These are phyloP conservation scores for Eucalyptus microcorys DNA, from an alignment of 345 rosid genomes.

Conservation along the genomic window DNA sequence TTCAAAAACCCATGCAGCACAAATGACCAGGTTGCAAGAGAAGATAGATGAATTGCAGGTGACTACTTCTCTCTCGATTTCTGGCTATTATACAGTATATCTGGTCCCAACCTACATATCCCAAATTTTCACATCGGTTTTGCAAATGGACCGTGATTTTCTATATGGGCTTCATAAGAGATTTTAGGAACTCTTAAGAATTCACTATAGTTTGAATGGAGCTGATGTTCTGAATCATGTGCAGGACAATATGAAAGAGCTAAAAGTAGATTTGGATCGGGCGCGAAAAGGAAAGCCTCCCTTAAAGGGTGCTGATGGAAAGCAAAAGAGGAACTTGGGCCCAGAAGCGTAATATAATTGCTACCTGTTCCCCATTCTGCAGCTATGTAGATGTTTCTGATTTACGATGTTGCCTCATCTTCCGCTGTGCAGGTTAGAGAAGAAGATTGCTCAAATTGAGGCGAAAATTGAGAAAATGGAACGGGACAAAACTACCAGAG, in stretches of 20 bases:
- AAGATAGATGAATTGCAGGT: constrained; percentile 82
- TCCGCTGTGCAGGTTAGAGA: constrained; percentile 43
- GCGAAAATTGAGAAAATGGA: constrained; percentile 72
- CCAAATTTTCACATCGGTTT: background rate
- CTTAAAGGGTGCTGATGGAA: constrained; percentile 71
- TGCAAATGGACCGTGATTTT: background rate
- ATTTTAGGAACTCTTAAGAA: background rate
- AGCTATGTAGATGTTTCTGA: background rate
- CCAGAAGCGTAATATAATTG: constrained; percentile 61
- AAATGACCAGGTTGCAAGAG: constrained; percentile 63
- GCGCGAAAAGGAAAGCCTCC: constrained; percentile 92
- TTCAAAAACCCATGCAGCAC: constrained; percentile 74
- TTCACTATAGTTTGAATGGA: background rate
- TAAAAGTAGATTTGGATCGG: constrained; percentile 64
- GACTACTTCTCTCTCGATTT: background rate
- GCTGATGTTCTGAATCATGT: constrained; percentile 1
- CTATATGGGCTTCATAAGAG: background rate
- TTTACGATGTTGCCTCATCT: background rate
- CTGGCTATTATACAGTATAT: background rate
- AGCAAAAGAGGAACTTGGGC: constrained; percentile 59
- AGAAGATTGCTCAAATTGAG: constrained; percentile 51
- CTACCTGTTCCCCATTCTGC: background rate
- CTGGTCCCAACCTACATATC: background rate
- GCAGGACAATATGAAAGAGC: constrained; percentile 55
- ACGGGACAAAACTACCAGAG: constrained; percentile 58